These are phyloP conservation scores for Lepidium africanum DNA, from an alignment of 345 rosid species.

Conservation along the genomic window DNA sequence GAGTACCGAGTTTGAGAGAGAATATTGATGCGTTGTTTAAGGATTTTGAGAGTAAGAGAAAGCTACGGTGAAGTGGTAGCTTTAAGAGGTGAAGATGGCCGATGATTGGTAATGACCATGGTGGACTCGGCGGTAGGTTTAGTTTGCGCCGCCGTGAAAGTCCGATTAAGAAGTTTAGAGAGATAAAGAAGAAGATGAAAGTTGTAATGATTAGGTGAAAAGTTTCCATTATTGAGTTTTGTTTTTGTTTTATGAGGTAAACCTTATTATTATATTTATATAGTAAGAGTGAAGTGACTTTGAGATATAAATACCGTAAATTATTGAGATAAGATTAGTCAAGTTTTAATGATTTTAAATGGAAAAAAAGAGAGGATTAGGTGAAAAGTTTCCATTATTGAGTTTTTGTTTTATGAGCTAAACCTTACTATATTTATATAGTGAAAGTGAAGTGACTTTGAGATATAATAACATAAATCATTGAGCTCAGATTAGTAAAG, in stretches of 20 bases:
- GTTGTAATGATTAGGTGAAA: background rate
- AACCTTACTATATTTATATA: background rate
- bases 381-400: background rate
- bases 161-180: background rate
- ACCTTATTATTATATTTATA: background rate
- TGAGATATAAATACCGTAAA: no score
- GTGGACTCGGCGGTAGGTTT: slow-evolving; percentile 42
- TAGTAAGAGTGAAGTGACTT: no score
- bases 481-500: no score
- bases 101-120: background rate
- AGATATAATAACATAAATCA: no score
- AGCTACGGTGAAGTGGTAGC: slow-evolving; percentile 20
- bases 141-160: background rate
- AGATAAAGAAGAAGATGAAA: background rate
- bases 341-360: no score
- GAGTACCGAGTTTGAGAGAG: slow-evolving; percentile 40
- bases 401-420: background rate
- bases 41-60: slow-evolving; percentile 1
- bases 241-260: background rate
- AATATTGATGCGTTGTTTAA: slow-evolving; percentile 29
- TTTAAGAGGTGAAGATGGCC: slow-evolving; percentile 25
- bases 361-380: background rate
- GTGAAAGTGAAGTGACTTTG: no score
- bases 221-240: slow-evolving; percentile 3
- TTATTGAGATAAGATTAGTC: no score